Percentiles rank a stretch among this genome's conserved stretches.
Evolutionary conservation across 1,139 yeast species (phyloP).

Genomic region (Taiozyma onychis): DNA sequence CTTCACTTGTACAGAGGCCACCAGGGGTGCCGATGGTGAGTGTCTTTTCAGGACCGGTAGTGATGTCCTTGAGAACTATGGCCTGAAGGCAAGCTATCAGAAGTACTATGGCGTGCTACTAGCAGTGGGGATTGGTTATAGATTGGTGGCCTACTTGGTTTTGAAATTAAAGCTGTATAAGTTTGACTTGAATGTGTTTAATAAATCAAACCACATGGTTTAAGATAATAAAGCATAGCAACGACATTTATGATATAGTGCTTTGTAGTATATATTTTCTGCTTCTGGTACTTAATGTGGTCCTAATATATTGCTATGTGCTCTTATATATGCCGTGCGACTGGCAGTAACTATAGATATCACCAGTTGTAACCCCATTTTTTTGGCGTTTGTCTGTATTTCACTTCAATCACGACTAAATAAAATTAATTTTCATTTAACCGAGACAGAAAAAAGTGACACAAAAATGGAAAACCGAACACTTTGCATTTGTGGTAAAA

Average conservation of each 20-base stretch:
- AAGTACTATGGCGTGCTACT: conserved; percentile 29
- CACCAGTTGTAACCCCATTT: too few species aligned
- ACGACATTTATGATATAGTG: background rate
- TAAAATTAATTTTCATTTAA: background rate
- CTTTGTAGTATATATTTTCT: background rate
- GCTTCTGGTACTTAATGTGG: too few species aligned
- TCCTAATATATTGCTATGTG: too few species aligned
- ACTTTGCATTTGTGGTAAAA: background rate
- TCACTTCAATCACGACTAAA: background rate
- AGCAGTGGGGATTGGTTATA: conserved; percentile 30
- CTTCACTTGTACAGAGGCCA: conserved; percentile 36
- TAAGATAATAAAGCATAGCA: background rate
- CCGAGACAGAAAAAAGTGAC: background rate
- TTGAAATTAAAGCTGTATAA: conserved; percentile 25
- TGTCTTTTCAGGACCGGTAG: conserved; percentile 47
- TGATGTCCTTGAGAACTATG: conserved; percentile 42
- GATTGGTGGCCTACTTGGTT: conserved; percentile 29
- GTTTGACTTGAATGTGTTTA: conserved; percentile 7
- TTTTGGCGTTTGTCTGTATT: too few species aligned
- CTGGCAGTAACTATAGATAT: too few species aligned
- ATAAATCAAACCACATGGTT: background rate
- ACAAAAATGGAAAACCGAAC: background rate
- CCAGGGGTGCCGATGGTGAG: conserved; percentile 29
- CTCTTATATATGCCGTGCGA: too few species aligned
- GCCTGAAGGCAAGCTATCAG: conserved; percentile 27